phyloP scores from a whole-genome alignment of 2,329 filamentous ascomycete genomes.

The Cladosporium sp. region DNA sequence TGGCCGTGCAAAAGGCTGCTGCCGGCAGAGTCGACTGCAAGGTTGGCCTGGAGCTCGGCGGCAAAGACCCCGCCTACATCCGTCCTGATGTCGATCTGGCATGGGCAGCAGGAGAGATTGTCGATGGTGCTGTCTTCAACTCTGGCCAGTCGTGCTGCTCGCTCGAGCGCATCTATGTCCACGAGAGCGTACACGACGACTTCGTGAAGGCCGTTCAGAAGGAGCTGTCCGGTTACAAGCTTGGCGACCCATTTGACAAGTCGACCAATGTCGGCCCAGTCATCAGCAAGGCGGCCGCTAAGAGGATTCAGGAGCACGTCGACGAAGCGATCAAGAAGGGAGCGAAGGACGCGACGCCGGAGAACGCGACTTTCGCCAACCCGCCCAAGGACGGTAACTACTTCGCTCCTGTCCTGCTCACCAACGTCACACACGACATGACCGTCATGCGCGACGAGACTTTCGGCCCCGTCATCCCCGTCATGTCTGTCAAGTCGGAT shows the following conservation, averaged over 20 bases:
- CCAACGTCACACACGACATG: conserved; percentile 75
- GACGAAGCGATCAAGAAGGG: conserved; percentile 77
- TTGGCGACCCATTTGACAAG: conserved; percentile 80
- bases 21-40: conserved; percentile 71
- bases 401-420: conserved; percentile 77
- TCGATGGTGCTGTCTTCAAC: conserved; percentile 95
- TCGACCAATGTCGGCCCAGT: conserved; percentile 82
- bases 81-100: conserved; percentile 76
- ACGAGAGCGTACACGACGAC: conserved; percentile 73
- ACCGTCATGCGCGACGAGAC: conserved; percentile 88
- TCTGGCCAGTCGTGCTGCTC: conserved; percentile 97
- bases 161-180: conserved; percentile 85
- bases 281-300: conserved; percentile 71
- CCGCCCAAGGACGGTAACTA: conserved; percentile 78
- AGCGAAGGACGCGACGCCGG: conserved; percentile 75
- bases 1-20: conserved; percentile 79
- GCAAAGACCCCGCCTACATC: conserved; percentile 91
- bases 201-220: conserved; percentile 75
- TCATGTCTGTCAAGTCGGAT: conserved; percentile 79
- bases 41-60: conserved; percentile 85
- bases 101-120: conserved; percentile 91
- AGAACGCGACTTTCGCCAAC: conserved; percentile 68
- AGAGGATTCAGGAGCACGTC: conserved; percentile 71
- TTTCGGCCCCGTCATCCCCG: conserved; percentile 85
- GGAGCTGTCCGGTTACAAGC: conserved; percentile 69